Evolutionary conservation across 2,329 filamentous ascomycete species (phyloP), one percentile per base, ranked within the genome.

Genomic region (Verticillium dahliae): DNA sequence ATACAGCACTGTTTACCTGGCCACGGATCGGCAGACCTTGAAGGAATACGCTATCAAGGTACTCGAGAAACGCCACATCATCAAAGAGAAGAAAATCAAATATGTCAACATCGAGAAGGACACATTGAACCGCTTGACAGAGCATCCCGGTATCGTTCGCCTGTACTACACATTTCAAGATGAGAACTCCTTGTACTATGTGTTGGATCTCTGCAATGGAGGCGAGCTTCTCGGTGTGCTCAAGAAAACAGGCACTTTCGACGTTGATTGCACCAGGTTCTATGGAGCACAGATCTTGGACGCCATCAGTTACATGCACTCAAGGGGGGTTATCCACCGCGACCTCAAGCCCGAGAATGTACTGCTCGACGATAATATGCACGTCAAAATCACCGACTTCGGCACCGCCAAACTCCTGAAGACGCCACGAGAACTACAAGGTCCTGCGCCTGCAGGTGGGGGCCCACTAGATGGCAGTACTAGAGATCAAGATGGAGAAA

Each of bases 61-160:
- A 15, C 85, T 99, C 56, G 95, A 99, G 77, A 99, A 99, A 78
- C 87, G 92, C 70, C 95, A 99, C 75, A 99, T 99, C 71, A 99
- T 99, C 81, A 99, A 98, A 76, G 95, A 99, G 78, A 98, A 97
- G 77, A 99, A 99, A 82, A 96, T 99, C 71, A 99, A 99, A 81
- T 99, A 99, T 72, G 95, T 99, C 76, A 99, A 98, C 76, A 99
- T 99, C 69, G 95, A 99, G 76, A 97, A 97, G 78, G 94, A 99
- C 76, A 98, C 95, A 0, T 81, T 99, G 61, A 99, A 99, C 72
- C 88, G 95, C 65, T 81, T 99, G 62, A 98, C 94, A 3, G 94
- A 99, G 66, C 95, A 99, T 71, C 95, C 95, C 6, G 95, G 95
- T 22, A 94, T 99, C 63, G 93, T 99, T 62, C 90, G 95, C 65